phyloP scores from a whole-genome alignment of 352 stramenopile genomes.

The Phytophthora vignae region DNA sequence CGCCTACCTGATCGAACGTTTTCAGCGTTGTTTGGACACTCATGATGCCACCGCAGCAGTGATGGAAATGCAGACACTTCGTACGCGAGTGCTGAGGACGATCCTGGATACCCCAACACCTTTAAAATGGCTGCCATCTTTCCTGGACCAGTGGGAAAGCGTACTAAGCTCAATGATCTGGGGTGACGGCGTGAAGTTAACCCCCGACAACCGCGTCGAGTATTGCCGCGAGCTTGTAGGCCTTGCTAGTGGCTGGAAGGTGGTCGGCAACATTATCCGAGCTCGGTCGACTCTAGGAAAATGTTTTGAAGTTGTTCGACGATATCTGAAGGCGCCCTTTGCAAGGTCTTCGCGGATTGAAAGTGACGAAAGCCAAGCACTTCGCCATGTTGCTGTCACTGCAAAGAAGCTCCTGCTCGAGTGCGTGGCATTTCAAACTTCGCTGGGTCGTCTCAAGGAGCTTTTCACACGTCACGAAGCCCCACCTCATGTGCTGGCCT shows the following conservation, averaged over 20 bases:
- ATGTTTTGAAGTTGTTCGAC: conserved; percentile 22
- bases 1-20: neutral
- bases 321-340: conserved; percentile 16
- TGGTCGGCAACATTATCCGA: conserved; percentile 22
- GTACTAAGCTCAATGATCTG: conserved; percentile 4
- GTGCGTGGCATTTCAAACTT: conserved; percentile 40
- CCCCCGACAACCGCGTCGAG: conserved; percentile 5
- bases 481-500: conserved; percentile 29
- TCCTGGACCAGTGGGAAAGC: conserved; percentile 19
- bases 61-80: conserved; percentile 20
- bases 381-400: conserved; percentile 13
- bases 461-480: conserved; percentile 27
- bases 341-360: neutral
- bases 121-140: conserved; percentile 22
- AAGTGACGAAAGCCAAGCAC: conserved; percentile 5
- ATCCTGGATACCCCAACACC: conserved; percentile 19
- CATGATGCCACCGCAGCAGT: neutral
- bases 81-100: conserved; percentile 10
- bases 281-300: conserved; percentile 14
- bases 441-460: conserved; percentile 11
- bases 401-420: conserved; percentile 31
- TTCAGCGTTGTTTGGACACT: conserved; percentile 7
- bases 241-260: conserved; percentile 30
- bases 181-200: neutral
- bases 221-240: conserved; percentile 27